Evolutionary conservation across 352 stramenopile species (phyloP).

Genomic region (Ophiocytium majus): DNA sequence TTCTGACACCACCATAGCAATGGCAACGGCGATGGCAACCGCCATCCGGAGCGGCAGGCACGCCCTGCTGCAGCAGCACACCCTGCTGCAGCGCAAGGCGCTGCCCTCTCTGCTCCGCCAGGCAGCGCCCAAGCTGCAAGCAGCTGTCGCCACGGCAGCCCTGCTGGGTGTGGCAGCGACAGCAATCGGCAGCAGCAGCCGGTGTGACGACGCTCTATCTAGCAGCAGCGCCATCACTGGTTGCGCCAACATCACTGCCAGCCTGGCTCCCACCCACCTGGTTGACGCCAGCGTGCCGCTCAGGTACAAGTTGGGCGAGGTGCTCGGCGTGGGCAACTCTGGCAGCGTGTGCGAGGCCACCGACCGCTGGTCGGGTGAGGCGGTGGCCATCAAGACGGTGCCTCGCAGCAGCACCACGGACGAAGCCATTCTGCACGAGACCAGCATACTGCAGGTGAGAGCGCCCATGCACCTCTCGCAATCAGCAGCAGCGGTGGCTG

Average conservation of each 20-base stretch:
- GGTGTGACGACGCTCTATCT: neutral
- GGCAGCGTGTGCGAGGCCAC: neutral
- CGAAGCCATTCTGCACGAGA: neutral
- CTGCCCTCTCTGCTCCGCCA: too few species aligned
- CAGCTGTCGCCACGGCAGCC: neutral
- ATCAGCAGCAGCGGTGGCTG: neutral
- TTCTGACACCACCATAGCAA: too few species aligned
- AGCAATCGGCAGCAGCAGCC: neutral
- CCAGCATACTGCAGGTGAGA: neutral
- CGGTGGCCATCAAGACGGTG: neutral
- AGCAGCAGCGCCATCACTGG: neutral
- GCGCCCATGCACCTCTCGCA: neutral
- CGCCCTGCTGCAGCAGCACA: too few species aligned
- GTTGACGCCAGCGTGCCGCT: neutral
- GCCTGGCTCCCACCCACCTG: neutral
- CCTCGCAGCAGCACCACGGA: neutral
- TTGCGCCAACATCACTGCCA: neutral
- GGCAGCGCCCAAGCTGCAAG: too few species aligned
- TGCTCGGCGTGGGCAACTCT: neutral
- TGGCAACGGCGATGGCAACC: too few species aligned
- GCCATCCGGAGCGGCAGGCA: too few species aligned
- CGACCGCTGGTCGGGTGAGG: neutral
- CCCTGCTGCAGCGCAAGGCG: too few species aligned
- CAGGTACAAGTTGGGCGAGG: neutral
- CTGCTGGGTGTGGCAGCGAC: neutral